phyloP scores from a whole-genome alignment of 148 eudicot species.

The Rhododendron ovatum region DNA sequence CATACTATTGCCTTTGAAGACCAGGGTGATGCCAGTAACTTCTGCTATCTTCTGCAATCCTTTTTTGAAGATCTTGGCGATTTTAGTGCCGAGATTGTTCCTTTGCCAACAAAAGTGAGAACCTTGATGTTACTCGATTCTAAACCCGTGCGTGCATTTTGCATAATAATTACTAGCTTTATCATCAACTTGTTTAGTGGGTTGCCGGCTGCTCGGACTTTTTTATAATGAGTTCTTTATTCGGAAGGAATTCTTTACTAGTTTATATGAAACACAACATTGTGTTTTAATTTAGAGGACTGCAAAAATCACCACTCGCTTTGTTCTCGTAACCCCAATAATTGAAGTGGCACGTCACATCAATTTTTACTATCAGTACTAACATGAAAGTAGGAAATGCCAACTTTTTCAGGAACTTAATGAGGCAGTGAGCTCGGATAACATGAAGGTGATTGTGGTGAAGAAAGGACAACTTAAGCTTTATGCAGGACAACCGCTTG shows the following conservation, averaged over 20 bases:
- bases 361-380: not conserved
- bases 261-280: not conserved
- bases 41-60: conserved; percentile 70
- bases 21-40: conserved; percentile 77
- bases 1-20: conserved; percentile 76
- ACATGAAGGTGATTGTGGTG: conserved; percentile 56
- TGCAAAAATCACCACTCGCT: not conserved
- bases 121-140: not conserved
- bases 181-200: not conserved
- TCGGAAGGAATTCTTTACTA: not conserved
- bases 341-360: not conserved
- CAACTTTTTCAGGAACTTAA: conserved; percentile 48
- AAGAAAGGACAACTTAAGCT: conserved; percentile 73
- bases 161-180: not conserved
- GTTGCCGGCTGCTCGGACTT: not conserved
- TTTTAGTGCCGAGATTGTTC: conserved; percentile 48
- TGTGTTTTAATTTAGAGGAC: not conserved
- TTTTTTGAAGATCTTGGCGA: conserved; percentile 65
- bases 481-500: conserved; percentile 82
- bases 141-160: not conserved
- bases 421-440: conserved; percentile 35
- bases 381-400: not conserved
- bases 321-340: not conserved
- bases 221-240: not conserved
- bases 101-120: conserved; percentile 59